Evolutionary conservation across 371 early-diverging fungal species (phyloP), one percentile per base, ranked within the genome.

Genomic region (Lichtheimia corymbifera): DNA sequence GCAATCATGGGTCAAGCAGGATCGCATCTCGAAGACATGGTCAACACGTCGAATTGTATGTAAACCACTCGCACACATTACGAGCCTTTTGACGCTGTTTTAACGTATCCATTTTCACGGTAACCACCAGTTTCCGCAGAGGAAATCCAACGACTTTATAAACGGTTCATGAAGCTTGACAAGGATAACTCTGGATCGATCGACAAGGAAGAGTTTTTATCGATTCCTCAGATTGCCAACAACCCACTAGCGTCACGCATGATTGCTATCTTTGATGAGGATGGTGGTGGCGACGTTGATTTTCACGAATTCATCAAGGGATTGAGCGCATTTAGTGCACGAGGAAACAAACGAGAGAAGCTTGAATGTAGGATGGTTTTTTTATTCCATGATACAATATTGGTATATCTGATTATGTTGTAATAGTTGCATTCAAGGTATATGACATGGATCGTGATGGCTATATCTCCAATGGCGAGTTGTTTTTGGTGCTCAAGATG

Each of bases 371-470:
- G 78, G 77, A 15, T n/a, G 49, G 17, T 51, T 27, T 28, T 28
- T 17, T 58, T 52, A 13, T 28, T 24, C n/a, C 4, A 41, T 54
- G n/a, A 30, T 52, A 24, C 25, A 64, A 41, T 61, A 12, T 13
- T 25, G 28, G 42, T n/a, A 17, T 20, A 45, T 55, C 24, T 27
- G 35, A 35, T 35, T 4, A 7, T 52, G 27, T 50, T 41, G 3
- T 62, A 9, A 40, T 71, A 94, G 93, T 97, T 79, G 96, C 97
- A 0, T 99, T 99, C 83, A 94, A 93, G 66, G 93, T 99, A n/a
- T 99, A 98, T 74, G 99, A 99, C 69, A 96, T 97, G 87, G 97
- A 99, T 79, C 87, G 97, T 50, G 98, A 98, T 74, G 98, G 98
- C 12, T 97, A 76, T 67, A 97, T 98, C 65, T 95, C 96, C 27